Conservation (phyloP, 202 grass and related monocot genomes). For the Bolboschoenoplectus hybrid region DNA sequence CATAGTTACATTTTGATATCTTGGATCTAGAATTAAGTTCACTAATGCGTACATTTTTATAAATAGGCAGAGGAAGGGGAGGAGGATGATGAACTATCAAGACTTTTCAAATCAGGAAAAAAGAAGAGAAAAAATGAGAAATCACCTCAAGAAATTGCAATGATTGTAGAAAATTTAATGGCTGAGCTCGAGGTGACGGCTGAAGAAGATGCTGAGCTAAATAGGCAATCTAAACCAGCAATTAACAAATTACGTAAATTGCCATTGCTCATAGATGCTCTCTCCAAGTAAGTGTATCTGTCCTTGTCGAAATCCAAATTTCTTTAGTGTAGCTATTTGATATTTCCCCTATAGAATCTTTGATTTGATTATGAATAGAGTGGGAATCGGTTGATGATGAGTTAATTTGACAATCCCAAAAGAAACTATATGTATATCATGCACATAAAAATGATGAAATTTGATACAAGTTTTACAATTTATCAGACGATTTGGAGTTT, state of each 20-base stretch:
- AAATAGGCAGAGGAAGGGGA: constrained; percentile 81
- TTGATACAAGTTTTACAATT: background rate
- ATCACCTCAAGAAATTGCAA: constrained; percentile 80
- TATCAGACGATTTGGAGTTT: background rate
- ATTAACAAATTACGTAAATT: constrained; percentile 98
- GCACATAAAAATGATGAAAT: background rate
- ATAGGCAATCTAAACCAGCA: constrained; percentile 90
- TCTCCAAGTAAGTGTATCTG: constrained; percentile 82
- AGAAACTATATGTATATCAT: background rate
- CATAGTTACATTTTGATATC: background rate
- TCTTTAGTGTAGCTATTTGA: background rate
- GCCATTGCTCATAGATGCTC: constrained; percentile 84
- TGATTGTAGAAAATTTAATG: constrained; percentile 92
- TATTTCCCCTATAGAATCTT: background rate
- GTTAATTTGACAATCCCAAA: background rate
- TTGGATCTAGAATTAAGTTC: background rate
- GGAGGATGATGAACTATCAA: constrained; percentile 85
- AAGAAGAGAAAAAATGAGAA: constrained; percentile 94
- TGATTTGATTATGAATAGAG: background rate
- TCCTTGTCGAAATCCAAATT: background rate
- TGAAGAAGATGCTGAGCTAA: constrained; percentile 95
- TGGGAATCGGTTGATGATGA: background rate
- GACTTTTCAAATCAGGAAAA: constrained; percentile 77
- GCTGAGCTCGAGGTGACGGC: constrained; percentile 88
- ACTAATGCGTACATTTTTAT: background rate